These are phyloP conservation scores for Yamadazyma paraphyllophila DNA, from an alignment of 805 yeast genomes.

Conservation along the genomic window DNA sequence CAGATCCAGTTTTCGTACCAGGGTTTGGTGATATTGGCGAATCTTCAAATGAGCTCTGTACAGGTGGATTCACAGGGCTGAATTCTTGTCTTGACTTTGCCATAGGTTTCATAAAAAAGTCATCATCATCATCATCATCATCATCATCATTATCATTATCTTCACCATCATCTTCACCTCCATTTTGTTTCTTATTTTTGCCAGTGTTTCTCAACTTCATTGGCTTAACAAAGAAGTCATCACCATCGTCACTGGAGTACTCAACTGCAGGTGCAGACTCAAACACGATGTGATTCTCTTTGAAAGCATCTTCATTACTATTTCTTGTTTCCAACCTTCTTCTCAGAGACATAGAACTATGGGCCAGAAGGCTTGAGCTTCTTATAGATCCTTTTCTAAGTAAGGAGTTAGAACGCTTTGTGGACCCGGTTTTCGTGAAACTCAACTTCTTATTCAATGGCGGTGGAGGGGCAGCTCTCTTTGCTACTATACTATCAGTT, in stretches of 20 bases:
- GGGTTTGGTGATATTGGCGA: neutral
- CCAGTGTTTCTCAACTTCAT: conserved; percentile 14
- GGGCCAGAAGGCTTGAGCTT: conserved; percentile 11
- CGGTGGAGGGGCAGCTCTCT: conserved; percentile 70
- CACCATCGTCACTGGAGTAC: conserved; percentile 25
- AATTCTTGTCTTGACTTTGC: conserved; percentile 6
- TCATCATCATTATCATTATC: too few relatives aligned
- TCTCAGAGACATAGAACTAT: conserved; percentile 8
- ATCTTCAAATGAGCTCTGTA: neutral
- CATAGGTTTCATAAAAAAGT: conserved; percentile 54
- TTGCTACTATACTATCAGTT: conserved; percentile 52
- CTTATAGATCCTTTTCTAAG: conserved; percentile 11
- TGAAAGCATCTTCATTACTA: conserved; percentile 47
- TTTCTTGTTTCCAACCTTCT: conserved; percentile 10
- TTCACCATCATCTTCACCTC: conserved; percentile 3
- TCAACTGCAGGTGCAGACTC: conserved; percentile 59
- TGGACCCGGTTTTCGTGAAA: conserved; percentile 7
- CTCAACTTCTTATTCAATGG: conserved; percentile 32
- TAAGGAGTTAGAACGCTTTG: conserved; percentile 7
- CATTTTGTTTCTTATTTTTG: conserved; percentile 8
- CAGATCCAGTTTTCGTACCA: neutral
- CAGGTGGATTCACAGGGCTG: neutral
- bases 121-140: conserved; percentile 38
- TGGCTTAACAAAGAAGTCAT: conserved; percentile 31
- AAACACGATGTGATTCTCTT: conserved; percentile 71